Base-by-base conservation (phyloP, 495 filamentous ascomycete species). In the Apodospora peruviana region DNA sequence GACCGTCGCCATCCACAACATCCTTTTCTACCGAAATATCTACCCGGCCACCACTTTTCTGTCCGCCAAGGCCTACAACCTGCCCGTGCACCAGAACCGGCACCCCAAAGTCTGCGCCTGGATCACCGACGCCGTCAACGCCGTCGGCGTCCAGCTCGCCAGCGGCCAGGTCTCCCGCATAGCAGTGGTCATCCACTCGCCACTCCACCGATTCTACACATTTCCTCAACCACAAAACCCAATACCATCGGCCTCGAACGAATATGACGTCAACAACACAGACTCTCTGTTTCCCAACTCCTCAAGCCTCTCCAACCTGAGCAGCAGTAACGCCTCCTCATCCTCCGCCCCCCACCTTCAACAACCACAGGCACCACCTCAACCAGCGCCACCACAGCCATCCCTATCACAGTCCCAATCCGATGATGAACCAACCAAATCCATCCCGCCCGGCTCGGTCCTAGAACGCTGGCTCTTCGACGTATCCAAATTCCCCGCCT, bases 61-160 rank as follows among this genome's bases (percentile, higher is more conserved):
- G 48, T 79, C 83, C 29, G 83, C 85, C 17, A 82, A 85, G 51
- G 88, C 85, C 55, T 96, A 90, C 77, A 93, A 95, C 67, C 85
- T 87, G 51, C 83, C 90, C 21, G 87, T 96, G 34, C 84, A 88
- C 57, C 91, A 96, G 67, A 88, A 79, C 52, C 84, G 93, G 51
- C 90, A 97, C 63, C 90, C 93, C 1, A 80, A 82, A 57, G 88
- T 98, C 56, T 96, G 90, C 74, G 72, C 83, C 56, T 98, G 93
- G 84, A 86, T 98, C 67, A 80, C 77, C 57, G 86, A 91, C 68
- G 87, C 89, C 51, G 81, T 91, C 25, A 75, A 83, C 48, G 84
- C 88, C 37, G 81, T 94, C 7, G 78, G 82, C 40, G 77, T 70
- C 17, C 86, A 95, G 67, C 78, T 98, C 47, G 49, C 62, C 9